Conservation (phyloP, 176 grass and related monocot genomes). For the Elymus sibiricus region DNA sequence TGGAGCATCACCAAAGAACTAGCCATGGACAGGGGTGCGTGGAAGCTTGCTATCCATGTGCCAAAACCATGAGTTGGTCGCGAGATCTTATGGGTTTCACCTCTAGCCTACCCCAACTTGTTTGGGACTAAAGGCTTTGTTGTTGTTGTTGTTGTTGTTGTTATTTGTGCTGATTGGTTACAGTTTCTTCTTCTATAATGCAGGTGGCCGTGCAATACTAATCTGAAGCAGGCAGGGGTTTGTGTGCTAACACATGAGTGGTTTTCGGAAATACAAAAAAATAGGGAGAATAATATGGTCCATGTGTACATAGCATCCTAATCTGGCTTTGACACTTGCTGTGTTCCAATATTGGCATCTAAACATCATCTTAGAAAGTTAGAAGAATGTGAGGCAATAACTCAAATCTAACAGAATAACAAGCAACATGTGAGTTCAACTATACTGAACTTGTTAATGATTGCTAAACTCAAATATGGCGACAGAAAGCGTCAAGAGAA, state of each 20-base stretch:
- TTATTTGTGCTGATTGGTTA: not conserved
- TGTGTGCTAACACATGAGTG: not conserved
- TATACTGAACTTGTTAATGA: not conserved
- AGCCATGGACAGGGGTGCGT: no score
- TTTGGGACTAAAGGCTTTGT: no score
- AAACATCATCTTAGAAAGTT: not conserved
- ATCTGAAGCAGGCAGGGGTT: not conserved
- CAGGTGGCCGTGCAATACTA: not conserved
- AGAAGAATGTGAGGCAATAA: not conserved
- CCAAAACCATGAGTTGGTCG: no score
- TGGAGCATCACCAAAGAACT: no score
- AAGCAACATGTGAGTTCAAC: not conserved
- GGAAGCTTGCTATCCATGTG: no score
- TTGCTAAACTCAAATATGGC: slow-evolving; percentile 9
- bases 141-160: no score
- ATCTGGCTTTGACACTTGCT: not conserved
- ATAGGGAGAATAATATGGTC: not conserved
- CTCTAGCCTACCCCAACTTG: no score
- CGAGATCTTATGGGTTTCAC: no score
- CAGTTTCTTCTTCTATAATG: not conserved
- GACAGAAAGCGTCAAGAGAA: not conserved
- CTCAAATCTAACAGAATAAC: not conserved
- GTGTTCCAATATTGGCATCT: not conserved
- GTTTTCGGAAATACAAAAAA: not conserved
- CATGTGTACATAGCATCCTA: not conserved